phyloP scores from a whole-genome alignment of 2,329 filamentous ascomycete species.

The Hypoxylon sp. region DNA sequence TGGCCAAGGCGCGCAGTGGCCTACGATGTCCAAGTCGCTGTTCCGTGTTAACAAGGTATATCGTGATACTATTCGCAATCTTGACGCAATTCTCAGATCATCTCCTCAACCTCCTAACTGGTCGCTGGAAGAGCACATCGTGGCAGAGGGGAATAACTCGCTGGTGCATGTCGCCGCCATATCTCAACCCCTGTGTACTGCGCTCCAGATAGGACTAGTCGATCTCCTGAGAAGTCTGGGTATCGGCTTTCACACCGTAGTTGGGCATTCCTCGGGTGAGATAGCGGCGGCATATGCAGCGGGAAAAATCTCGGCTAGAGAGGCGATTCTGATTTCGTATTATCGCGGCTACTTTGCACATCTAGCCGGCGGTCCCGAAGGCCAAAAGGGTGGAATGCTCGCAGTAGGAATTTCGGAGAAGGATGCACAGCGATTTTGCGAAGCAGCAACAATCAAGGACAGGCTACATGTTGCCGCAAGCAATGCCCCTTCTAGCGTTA shows the following conservation, averaged over 20 bases:
- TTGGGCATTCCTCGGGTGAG: conserved; percentile 54
- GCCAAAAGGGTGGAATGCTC: conserved; percentile 52
- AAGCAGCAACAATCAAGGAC: conserved; percentile 41
- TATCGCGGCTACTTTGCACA: conserved; percentile 51
- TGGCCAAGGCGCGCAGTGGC: conserved; percentile 57
- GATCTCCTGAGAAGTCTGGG: conserved; percentile 52
- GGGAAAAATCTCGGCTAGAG: conserved; percentile 48
- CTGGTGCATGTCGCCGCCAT: conserved; percentile 58
- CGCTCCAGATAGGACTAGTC: conserved; percentile 65
- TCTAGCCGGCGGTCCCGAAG: conserved; percentile 45
- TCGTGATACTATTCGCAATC: conserved; percentile 53
- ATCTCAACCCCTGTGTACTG: conserved; percentile 68
- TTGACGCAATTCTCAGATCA: conserved; percentile 52
- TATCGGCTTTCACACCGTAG: conserved; percentile 53
- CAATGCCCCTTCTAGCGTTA: conserved; percentile 51
- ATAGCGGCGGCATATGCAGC: conserved; percentile 55
- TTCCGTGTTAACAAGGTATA: conserved; percentile 53
- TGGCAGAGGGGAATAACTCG: conserved; percentile 49
- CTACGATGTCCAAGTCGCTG: conserved; percentile 54
- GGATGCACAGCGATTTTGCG: conserved; percentile 50
- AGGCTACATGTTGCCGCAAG: conserved; percentile 50
- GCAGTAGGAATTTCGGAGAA: conserved; percentile 48
- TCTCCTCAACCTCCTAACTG: conserved; percentile 51
- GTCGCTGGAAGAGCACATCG: conserved; percentile 56
- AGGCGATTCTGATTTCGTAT: conserved; percentile 53